Evolutionary conservation across 2,329 filamentous ascomycete species (phyloP), one percentile per base, ranked within the genome.

Genomic region (Conoideocrella luteorostrata): DNA sequence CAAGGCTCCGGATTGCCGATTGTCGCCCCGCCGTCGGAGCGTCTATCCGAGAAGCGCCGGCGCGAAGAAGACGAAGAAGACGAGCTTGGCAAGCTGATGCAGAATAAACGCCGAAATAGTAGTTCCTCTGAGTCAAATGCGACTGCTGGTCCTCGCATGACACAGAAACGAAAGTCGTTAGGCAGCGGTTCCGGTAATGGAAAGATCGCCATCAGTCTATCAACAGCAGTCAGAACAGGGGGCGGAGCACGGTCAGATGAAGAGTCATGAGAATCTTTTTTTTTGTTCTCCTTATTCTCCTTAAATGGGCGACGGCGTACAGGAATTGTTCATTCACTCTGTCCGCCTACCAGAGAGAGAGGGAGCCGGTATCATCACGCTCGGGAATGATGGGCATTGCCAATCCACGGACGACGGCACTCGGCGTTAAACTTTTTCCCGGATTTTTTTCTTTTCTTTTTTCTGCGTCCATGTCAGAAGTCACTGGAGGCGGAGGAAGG

Each of bases 21-120:
- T 26, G 39, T 58, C 5, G 54, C 66, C 20, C 80, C 83, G 1
- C 83, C 84, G 4, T 85, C 83, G 0, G 88, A 95, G 63, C 78
- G 88, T 43, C 66, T 95, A 15, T 85, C 88, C 0, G 88, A 95
- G 62, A 97, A 97, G 65, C 84, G 91, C 38, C 79, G 91, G 38
- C 80, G 93, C 54, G 90, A 95, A 59, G 91, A 96, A 45, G 88
- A 95, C 49, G 65, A 69, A n/a, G 91, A 96, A 36, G 90, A 96
- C 51, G 88, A 91, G 57, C 68, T 97, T n/a, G 82, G 82, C 43
- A 95, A 93, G 65, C 74, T 96, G 54, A 80, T 87, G 51, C 69
- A 77, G 39, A 71, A 70, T 56, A 84, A 82, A 57, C 72, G 80
- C 32, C 74, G 80, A 29, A 82, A 77, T 54, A 80, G 75, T 59